Base-by-base conservation (phyloP, 2,329 filamentous ascomycete species). In the Fusarium haematococcum region DNA sequence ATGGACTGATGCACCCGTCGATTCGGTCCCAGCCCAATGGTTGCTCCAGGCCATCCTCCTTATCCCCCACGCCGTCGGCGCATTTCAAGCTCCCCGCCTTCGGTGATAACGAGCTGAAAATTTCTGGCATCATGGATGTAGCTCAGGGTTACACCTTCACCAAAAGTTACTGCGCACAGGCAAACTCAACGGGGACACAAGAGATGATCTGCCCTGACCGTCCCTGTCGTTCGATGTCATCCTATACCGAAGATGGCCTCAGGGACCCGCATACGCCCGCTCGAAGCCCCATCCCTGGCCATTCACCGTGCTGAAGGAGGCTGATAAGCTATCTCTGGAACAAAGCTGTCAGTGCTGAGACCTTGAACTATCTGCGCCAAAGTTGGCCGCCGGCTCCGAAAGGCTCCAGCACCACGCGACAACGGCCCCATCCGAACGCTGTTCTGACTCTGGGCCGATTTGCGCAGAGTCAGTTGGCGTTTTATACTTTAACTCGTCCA, bases 321-420 rank as follows among this genome's bases (percentile, higher is more conserved):
- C 74, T 78, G 77, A 79, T 79, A 79, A 79, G 77, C 75, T 78
- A 78, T 78, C 77, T 79, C 48, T 64, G 33, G 65, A 66, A 70
- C 67, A 69, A 76, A 59, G 56, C 60, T 39, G 67, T 63, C 67
- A 66, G 62, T 64, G 60, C 61, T 73, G 58, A 70, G 30, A 33
- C 50, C 41, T 59, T 32, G 60, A 70, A 58, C 65, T 76, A 71
- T 75, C 74, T 73, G 58, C 63, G 62, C 61, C 56, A 72, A 65
- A 60, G 43, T 65, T 76, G 67, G 65, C 70, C 63, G 68, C 65
- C 75, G 74, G 66, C 74, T 63, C 63, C 71, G 68, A 70, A 70
- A 70, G 67, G 64, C 59, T 71, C 60, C 57, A 70, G 60, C 37
- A 67, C 56, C 61, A 74, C 74, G 70, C 74, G 70, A 76, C 64